These are phyloP conservation scores for Gloeopeniophorella convolvens DNA, from an alignment of 768 basidiomycete genomes.

Conservation along the genomic window DNA sequence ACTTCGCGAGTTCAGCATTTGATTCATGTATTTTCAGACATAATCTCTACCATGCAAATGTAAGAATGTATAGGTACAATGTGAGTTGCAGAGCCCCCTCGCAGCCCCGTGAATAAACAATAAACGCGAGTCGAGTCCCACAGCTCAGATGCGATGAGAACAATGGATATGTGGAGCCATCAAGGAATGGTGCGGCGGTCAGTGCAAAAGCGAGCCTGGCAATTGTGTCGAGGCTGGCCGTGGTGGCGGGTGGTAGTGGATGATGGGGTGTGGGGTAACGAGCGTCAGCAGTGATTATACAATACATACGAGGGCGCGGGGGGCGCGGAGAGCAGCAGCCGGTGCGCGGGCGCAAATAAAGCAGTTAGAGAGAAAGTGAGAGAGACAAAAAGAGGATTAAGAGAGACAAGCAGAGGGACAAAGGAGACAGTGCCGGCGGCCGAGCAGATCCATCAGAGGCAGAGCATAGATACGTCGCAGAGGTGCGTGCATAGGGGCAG, in stretches of 20 bases:
- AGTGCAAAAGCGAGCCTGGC: no score
- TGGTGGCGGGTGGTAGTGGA: no score
- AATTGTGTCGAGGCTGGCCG: no score
- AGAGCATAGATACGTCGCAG: no score
- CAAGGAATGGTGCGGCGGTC: neutral
- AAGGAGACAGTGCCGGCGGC: no score
- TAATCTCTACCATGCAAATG: slow-evolving; percentile 17
- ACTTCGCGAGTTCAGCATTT: no score
- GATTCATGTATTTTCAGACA: slow-evolving; percentile 5
- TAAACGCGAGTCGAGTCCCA: slow-evolving; percentile 5
- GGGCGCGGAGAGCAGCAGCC: neutral
- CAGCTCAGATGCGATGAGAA: neutral
- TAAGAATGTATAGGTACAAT: slow-evolving; percentile 9
- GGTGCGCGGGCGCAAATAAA: neutral
- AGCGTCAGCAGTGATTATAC: slow-evolving; percentile 17
- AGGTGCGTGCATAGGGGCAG: no score
- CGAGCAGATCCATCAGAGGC: no score
- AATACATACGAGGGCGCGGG: slow-evolving; percentile 7
- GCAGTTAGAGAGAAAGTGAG: neutral
- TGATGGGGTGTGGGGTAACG: no score
- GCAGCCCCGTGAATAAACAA: slow-evolving; percentile 16
- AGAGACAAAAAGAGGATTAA: slow-evolving; percentile 2
- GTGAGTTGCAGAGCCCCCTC: slow-evolving; percentile 7
- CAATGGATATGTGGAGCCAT: neutral
- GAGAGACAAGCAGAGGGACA: neutral